Base-by-base conservation (phyloP, 148 eudicot genomes). In the Fallopia convolvulus region DNA sequence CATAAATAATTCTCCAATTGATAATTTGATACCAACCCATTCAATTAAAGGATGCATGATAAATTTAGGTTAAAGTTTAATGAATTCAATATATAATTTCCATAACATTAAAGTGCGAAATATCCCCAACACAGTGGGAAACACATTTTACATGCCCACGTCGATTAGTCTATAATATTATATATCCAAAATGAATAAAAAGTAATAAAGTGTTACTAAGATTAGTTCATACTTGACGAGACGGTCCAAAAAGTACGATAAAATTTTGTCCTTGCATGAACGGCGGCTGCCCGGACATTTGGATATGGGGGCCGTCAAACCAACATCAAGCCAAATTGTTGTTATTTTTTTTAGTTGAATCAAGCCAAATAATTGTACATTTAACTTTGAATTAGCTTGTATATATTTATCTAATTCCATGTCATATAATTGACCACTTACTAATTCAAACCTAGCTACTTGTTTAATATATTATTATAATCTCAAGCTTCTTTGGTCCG, bases 61-160 rank as follows among this genome's bases (percentile, higher is more conserved):
- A 53, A 14, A 4, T 63, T 10, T 26, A 30, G 2, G 30, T 26
- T 26, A 26, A 26, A 26, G 3, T 40, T 11, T 10, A 10, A 9
- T 10, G 17, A 63, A 23, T 30, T 63, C 6, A 63, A 12, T 26
- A 10, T 63, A 20, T 9, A 48, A 48, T 48, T 8, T 3, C 0
- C 39, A 36, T 36, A 36, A 36, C 39, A 36, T 36, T 1, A 36
- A 53, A 53, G 2, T 30, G 17, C 2, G 39, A 3, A 63, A 26
- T 30, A 6, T n/a, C 61, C 3, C 61, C 23, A 55, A 6, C 26
- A 1, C 61, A 0, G 56, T 14, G 61, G 26, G 11, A 60, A 9
- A 60, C 41, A 66, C 72, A 32, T 66, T 32, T 66, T 33, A 44
- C 72, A 66, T 66, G 70, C 40, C 63, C 70, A 65, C 14, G 71